These are phyloP conservation scores for Torrubiellomyces zombiae DNA, from an alignment of 2,329 filamentous ascomycete genomes.

Conservation along the genomic window DNA sequence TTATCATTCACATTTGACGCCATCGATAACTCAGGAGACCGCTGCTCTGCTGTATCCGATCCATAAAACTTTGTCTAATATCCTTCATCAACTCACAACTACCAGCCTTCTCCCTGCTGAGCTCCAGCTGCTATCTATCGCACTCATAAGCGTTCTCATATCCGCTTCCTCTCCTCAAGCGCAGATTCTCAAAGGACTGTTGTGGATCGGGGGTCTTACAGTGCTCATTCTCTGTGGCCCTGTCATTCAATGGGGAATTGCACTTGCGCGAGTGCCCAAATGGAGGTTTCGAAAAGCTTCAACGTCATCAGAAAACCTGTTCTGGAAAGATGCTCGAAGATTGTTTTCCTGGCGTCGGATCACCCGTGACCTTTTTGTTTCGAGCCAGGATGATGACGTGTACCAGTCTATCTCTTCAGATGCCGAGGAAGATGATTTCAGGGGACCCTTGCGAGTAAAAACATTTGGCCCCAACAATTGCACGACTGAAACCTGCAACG, in stretches of 20 bases:
- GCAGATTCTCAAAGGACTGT: conserved; percentile 65
- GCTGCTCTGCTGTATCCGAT: conserved; percentile 61
- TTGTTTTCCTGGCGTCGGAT: conserved; percentile 30
- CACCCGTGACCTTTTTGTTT: conserved; percentile 20
- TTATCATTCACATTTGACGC: too few relatives aligned
- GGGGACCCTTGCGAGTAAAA: conserved; percentile 11
- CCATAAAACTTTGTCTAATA: conserved; percentile 58
- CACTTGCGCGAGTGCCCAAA: conserved; percentile 71
- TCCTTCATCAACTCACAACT: conserved; percentile 66
- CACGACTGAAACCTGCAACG: conserved; percentile 4
- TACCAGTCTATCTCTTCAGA: conserved; percentile 16
- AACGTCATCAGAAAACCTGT: conserved; percentile 16
- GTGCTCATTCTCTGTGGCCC: conserved; percentile 57
- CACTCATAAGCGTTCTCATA: conserved; percentile 65
- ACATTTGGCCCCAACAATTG: conserved; percentile 12
- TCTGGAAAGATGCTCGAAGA: conserved; percentile 22
- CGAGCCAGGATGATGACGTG: conserved; percentile 13
- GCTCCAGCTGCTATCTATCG: conserved; percentile 69
- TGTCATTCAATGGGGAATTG: conserved; percentile 68
- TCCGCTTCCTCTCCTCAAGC: conserved; percentile 69
- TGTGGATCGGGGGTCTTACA: conserved; percentile 70
- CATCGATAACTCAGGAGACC: conserved; percentile 37
- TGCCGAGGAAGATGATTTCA: conserved; percentile 14
- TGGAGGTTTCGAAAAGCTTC: conserved; percentile 63
- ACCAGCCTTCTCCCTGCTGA: conserved; percentile 80